Evolutionary conservation across 305 asterid genomes (phyloP).

Genomic region (Rubia balearica): DNA sequence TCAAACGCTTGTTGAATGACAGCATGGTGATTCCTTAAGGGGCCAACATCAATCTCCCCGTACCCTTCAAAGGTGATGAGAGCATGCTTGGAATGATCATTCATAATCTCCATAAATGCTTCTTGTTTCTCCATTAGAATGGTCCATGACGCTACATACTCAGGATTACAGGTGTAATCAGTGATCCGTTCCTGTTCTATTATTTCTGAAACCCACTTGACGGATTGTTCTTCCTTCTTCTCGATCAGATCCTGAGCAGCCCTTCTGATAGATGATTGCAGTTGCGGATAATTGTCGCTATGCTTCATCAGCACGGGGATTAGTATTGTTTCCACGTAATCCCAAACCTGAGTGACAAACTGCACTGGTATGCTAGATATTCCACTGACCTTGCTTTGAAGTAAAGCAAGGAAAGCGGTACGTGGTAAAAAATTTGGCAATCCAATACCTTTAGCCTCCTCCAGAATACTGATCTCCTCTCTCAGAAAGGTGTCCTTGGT

Average conservation of each 20-base stretch:
- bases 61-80: slow-evolving; percentile 9
- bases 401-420: slow-evolving; percentile 6
- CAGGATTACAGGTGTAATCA: slow-evolving; percentile 29
- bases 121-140: slow-evolving; percentile 21
- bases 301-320: slow-evolving; percentile 22
- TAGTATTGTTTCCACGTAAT: slow-evolving; percentile 16
- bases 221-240: slow-evolving; percentile 23
- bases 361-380: slow-evolving; percentile 8
- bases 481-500: not conserved
- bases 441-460: slow-evolving; percentile 24
- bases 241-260: slow-evolving; percentile 25
- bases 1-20: slow-evolving; percentile 23
- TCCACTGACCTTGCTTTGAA: slow-evolving; percentile 10
- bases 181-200: slow-evolving; percentile 33
- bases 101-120: slow-evolving; percentile 12
- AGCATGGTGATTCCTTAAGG: not conserved
- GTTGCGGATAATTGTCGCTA: slow-evolving; percentile 34
- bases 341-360: slow-evolving; percentile 19
- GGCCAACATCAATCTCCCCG: slow-evolving; percentile 18
- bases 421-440: slow-evolving; percentile 25
- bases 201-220: slow-evolving; percentile 21
- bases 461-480: slow-evolving; percentile 22
- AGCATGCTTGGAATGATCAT: not conserved
- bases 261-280: slow-evolving; percentile 22
- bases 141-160: slow-evolving; percentile 19